Evolutionary conservation across 2,329 filamentous ascomycete species (phyloP).

Genomic region (Calonectria montana): DNA sequence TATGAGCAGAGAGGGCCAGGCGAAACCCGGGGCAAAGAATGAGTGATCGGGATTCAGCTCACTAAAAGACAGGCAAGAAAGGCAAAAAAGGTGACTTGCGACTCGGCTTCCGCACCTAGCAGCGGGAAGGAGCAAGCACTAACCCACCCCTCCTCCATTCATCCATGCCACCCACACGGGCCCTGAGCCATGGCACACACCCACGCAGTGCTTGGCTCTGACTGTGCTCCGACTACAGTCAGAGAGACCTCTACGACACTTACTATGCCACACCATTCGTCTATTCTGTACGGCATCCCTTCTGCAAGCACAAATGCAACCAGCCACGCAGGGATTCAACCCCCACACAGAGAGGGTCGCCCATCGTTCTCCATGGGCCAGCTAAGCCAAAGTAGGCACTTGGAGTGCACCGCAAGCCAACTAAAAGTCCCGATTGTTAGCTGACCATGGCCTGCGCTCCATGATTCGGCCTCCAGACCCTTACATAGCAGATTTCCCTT

Average conservation of each 20-base stretch:
- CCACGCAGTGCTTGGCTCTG: not conserved
- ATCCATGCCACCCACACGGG: constrained; percentile 7
- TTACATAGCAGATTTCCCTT: not conserved
- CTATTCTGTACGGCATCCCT: not conserved
- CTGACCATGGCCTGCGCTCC: not conserved
- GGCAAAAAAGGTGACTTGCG: constrained; percentile 6
- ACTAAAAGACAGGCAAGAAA: constrained; percentile 10
- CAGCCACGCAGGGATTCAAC: constrained; percentile 2
- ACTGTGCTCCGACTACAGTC: not conserved
- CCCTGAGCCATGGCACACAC: constrained; percentile 6
- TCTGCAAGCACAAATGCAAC: constrained; percentile 3
- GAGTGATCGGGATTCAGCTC: constrained; percentile 14
- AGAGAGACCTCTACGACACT: not conserved
- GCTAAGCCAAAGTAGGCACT: constrained; percentile 27
- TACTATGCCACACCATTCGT: not conserved
- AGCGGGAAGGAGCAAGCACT: constrained; percentile 18
- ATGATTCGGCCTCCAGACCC: not conserved
- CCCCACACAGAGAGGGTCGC: constrained; percentile 25
- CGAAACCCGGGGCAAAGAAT: not conserved
- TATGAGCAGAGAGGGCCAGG: not conserved
- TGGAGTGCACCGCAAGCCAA: constrained; percentile 11
- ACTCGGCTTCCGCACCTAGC: not conserved
- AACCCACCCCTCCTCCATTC: constrained; percentile 6
- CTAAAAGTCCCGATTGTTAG: constrained; percentile 9
- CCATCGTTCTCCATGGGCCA: constrained; percentile 16